Evolutionary conservation across 2,329 filamentous ascomycete genomes (phyloP).

Genomic region (Aspergillus viridinutans): DNA sequence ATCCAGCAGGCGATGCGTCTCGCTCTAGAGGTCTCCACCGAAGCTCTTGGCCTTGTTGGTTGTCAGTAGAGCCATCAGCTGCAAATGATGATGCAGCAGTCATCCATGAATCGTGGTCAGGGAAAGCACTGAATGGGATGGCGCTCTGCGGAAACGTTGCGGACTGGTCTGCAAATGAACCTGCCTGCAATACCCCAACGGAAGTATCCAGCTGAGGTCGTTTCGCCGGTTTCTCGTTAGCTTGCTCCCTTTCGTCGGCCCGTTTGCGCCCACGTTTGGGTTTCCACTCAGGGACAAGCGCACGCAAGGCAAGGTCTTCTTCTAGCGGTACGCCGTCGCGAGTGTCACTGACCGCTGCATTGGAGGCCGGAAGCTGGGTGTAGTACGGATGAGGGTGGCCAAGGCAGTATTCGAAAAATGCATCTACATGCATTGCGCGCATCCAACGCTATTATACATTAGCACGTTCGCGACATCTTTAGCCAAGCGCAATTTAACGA

Average conservation of each 20-base stretch:
- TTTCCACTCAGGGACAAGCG: conserved; percentile 71
- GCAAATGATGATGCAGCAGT: conserved; percentile 40
- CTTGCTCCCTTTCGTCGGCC: conserved; percentile 58
- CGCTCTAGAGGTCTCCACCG: conserved; percentile 50
- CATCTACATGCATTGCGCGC: conserved; percentile 92
- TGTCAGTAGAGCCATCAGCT: conserved; percentile 35
- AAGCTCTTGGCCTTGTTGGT: conserved; percentile 30
- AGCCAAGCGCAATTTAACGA: conserved; percentile 19
- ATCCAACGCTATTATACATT: conserved; percentile 70
- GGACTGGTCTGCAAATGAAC: conserved; percentile 39
- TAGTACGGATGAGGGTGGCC: conserved; percentile 76
- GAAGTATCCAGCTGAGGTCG: conserved; percentile 58
- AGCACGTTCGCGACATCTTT: conserved; percentile 1
- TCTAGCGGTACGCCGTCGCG: conserved; percentile 80
- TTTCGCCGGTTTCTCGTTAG: conserved; percentile 54
- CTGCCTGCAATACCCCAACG: conserved; percentile 45
- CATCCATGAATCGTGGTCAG: conserved; percentile 45
- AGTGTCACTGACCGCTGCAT: conserved; percentile 59
- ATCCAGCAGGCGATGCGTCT: conserved; percentile 62
- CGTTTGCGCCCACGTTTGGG: conserved; percentile 60
- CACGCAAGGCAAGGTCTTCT: conserved; percentile 82
- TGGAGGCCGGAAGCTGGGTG: conserved; percentile 64
- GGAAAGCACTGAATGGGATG: conserved; percentile 51
- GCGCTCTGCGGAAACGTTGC: conserved; percentile 49
- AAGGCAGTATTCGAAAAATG: conserved; percentile 87